These are phyloP conservation scores for Leptosphaerulina australis DNA, from an alignment of 2,329 filamentous ascomycete genomes.

Conservation along the genomic window DNA sequence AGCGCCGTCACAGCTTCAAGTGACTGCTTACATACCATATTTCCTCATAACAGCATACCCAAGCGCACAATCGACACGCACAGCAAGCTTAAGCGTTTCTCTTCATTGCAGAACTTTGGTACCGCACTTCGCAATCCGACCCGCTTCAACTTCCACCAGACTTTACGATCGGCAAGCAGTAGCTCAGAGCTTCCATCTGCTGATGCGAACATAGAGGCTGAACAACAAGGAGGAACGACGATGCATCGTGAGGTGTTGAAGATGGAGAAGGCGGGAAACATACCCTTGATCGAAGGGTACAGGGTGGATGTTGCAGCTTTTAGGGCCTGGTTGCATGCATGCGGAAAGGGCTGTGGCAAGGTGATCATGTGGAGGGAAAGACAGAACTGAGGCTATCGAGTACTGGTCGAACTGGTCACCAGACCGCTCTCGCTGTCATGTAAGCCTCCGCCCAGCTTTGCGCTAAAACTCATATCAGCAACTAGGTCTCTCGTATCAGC, in stretches of 20 bases:
- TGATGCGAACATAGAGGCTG: background rate
- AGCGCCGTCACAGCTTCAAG: slow-evolving; percentile 17
- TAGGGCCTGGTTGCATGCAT: slow-evolving; percentile 27
- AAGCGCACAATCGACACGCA: background rate
- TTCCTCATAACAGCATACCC: background rate
- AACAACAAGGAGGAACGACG: slow-evolving; percentile 9
- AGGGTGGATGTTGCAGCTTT: slow-evolving; percentile 27
- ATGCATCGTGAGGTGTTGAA: slow-evolving; percentile 25
- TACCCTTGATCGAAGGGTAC: slow-evolving; percentile 33
- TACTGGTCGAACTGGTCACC: too few species aligned
- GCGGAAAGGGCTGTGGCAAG: slow-evolving; percentile 32
- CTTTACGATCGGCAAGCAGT: slow-evolving; percentile 15
- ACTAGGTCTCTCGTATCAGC: too few species aligned
- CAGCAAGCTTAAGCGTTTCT: slow-evolving; percentile 9
- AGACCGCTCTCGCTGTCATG: too few species aligned
- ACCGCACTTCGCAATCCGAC: background rate
- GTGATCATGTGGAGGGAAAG: slow-evolving; percentile 42
- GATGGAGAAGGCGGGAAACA: slow-evolving; percentile 23
- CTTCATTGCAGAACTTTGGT: slow-evolving; percentile 18
- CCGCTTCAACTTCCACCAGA: slow-evolving; percentile 2
- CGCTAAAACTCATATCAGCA: too few species aligned
- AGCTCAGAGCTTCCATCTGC: slow-evolving; percentile 5
- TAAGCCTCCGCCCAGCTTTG: too few species aligned
- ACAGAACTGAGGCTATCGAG: too few species aligned
- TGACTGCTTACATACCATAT: slow-evolving; percentile 20